Evolutionary conservation across 345 rosid genomes (phyloP), one percentile per base, ranked within the genome.

Genomic region (Populus davidiana): DNA sequence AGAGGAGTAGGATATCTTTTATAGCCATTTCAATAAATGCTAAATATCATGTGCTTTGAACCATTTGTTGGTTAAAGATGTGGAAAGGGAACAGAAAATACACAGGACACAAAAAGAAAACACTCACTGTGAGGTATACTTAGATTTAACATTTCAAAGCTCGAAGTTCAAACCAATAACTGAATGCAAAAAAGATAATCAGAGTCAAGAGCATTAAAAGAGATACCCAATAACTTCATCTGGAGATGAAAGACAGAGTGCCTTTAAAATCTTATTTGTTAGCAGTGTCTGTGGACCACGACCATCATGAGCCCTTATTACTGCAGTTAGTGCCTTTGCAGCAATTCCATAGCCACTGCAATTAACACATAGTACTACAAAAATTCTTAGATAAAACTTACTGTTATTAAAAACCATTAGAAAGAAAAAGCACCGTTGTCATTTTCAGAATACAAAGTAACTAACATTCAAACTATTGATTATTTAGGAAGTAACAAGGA

Each of bases 341-440:
- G 99, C 87, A 79, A 95, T 95, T 65, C 99, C 98, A 88, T 93
- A 95, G 72, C 94, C 90, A 88, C 93, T 88, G 87, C 81, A 85
- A 63, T n/a, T 44, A 44, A 23, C 18, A 52, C 54, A 76, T 29
- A 69, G 23, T 21, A 59, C 63, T 59, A 23, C 4, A 59, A 59
- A 23, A 23, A 41, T 10, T 41, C 2, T 41, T 10, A 41, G 44
- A 10, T 54, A 73, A 6, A 43, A 23, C 6, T 2, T 25, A 5
- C 23, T 8, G 27, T 18, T 62, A 64, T 65, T 63, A 64, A 39
- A 33, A 65, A 16, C 44, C 62, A 64, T 2, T 47, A 14, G 14
- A n/a, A 31, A 74, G 56, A 14, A 62, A 17, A 43, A 17, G 23
- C 36, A 63, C 35, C 23, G 6, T 44, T 59, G 1, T 17, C 39